A percentile compares a stretch with the other conserved stretches of the same genome.
Conservation (phyloP, 23 red algal species). For the Pyropia haitanensis region DNA sequence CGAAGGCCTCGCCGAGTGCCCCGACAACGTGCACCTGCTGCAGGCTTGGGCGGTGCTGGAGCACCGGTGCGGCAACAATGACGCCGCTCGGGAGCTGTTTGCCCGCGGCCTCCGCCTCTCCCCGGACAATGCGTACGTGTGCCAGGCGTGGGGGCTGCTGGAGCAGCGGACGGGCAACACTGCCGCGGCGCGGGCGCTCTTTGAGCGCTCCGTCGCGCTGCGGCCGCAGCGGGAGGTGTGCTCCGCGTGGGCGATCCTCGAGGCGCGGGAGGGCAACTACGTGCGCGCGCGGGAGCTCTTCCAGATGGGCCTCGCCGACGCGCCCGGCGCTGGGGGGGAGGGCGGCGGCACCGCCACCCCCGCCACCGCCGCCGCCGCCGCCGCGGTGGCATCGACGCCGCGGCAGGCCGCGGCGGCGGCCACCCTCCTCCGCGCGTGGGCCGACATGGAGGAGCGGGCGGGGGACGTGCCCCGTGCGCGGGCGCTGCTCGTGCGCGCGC, state of each 20-base stretch:
- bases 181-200: slow-evolving; percentile 62
- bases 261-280: slow-evolving; percentile 65
- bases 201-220: slow-evolving; percentile 16
- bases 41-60: slow-evolving; percentile 95
- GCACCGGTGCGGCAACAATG: slow-evolving; percentile 48
- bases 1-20: slow-evolving; percentile 59
- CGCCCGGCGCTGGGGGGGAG: background rate
- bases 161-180: slow-evolving; percentile 76
- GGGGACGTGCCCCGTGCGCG: slow-evolving; percentile 60
- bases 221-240: slow-evolving; percentile 59
- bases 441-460: slow-evolving; percentile 68
- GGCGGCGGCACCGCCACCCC: background rate
- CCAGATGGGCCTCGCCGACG: slow-evolving; percentile 29
- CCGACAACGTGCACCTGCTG: slow-evolving; percentile 66
- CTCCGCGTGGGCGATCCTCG: slow-evolving; percentile 71
- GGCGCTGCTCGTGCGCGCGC: slow-evolving; percentile 57
- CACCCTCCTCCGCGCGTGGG: slow-evolving; percentile 54
- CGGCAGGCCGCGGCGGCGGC: slow-evolving; percentile 14
- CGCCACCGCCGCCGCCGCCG: background rate
- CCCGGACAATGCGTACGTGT: slow-evolving; percentile 82
- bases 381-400: slow-evolving; percentile 2
- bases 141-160: slow-evolving; percentile 93
- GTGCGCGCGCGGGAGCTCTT: slow-evolving; percentile 57
- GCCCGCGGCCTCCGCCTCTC: slow-evolving; percentile 38
- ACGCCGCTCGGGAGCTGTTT: slow-evolving; percentile 72